phyloP scores from a whole-genome alignment of 345 rosid species.

The Laguncularia racemosa region DNA sequence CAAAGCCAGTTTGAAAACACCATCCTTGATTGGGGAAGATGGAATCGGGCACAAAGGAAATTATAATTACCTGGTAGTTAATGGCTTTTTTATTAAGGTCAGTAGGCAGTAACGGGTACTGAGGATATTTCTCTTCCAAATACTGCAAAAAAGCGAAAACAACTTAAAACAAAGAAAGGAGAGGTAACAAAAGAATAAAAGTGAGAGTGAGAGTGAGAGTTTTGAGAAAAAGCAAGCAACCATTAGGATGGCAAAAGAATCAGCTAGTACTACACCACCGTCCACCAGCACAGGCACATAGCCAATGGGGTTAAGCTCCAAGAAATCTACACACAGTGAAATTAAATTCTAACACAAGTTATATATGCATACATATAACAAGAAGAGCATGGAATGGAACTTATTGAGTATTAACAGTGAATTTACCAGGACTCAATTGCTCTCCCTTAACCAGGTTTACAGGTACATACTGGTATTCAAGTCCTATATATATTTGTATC shows the following conservation, averaged over 20 bases:
- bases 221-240: slow-evolving; percentile 8
- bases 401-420: background rate
- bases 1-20: too few species aligned
- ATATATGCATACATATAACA: background rate
- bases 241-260: slow-evolving; percentile 73
- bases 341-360: background rate
- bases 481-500: slow-evolving; percentile 24
- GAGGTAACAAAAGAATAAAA: background rate
- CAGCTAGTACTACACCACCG: slow-evolving; percentile 57
- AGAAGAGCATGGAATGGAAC: background rate
- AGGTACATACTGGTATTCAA: slow-evolving; percentile 54
- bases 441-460: slow-evolving; percentile 54
- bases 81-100: slow-evolving; percentile 55
- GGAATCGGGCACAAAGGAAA: background rate
- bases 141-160: slow-evolving; percentile 26
- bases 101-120: slow-evolving; percentile 53
- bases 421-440: slow-evolving; percentile 53
- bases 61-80: slow-evolving; percentile 48
- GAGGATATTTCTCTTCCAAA: slow-evolving; percentile 80
- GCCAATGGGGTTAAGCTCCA: slow-evolving; percentile 70
- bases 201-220: background rate
- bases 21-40: too few species aligned
- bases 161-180: background rate
- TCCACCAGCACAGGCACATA: slow-evolving; percentile 70
- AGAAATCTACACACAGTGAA: slow-evolving; percentile 37